phyloP scores from a whole-genome alignment of 805 yeast genomes.

The Saccharomycopsis schoenii region DNA sequence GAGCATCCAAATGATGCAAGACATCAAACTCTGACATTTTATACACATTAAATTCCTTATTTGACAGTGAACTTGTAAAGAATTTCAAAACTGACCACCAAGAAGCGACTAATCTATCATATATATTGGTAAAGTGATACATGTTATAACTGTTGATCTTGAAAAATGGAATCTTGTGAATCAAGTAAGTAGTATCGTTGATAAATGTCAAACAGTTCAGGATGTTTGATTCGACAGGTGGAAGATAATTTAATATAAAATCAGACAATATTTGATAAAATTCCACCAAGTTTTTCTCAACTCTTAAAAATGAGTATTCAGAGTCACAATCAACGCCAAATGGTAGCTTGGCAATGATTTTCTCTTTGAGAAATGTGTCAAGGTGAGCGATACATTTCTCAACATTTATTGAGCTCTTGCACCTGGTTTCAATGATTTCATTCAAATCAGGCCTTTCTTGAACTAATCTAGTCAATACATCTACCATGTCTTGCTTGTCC shows the following conservation, averaged over 20 bases:
- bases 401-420: slow-evolving; percentile 35
- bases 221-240: slow-evolving; percentile 54
- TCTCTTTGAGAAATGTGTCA: slow-evolving; percentile 31
- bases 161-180: slow-evolving; percentile 61
- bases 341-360: slow-evolving; percentile 47
- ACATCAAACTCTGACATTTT: background rate
- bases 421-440: slow-evolving; percentile 44
- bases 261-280: slow-evolving; percentile 65
- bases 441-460: slow-evolving; percentile 53
- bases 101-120: slow-evolving; percentile 12
- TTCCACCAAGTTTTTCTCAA: slow-evolving; percentile 56
- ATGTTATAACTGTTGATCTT: slow-evolving; percentile 23
- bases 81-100: slow-evolving; percentile 14
- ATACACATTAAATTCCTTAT: background rate
- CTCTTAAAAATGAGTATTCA: slow-evolving; percentile 70
- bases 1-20: background rate
- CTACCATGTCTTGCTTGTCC: slow-evolving; percentile 45
- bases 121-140: slow-evolving; percentile 17
- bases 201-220: slow-evolving; percentile 50
- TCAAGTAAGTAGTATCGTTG: slow-evolving; percentile 46
- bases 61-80: background rate
- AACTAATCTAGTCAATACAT: slow-evolving; percentile 43
- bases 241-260: slow-evolving; percentile 60
- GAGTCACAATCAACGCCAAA: slow-evolving; percentile 63
- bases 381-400: slow-evolving; percentile 42